Percentiles rank a stretch among this genome's conserved stretches.
These are phyloP conservation scores for Saksenaea vasiformis DNA, from an alignment of 371 early-diverging fungal species.

Conservation along the genomic window DNA sequence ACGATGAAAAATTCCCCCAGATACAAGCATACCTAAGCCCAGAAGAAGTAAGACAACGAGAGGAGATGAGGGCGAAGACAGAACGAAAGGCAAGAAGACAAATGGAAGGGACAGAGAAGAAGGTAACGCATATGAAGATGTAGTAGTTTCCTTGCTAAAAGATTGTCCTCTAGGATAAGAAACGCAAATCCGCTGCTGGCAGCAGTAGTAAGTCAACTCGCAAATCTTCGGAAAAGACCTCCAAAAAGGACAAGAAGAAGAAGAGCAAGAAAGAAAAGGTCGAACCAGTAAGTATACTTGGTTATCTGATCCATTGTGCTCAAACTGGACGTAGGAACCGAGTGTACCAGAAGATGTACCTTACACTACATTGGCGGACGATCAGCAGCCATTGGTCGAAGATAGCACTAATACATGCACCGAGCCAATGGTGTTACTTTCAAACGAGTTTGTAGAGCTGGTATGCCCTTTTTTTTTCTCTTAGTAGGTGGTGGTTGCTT, in stretches of 20 bases:
- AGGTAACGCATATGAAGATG: constrained; percentile 27
- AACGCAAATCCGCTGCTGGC: constrained; percentile 9
- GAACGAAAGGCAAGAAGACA: constrained; percentile 44
- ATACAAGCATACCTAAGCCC: constrained; percentile 63
- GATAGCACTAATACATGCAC: neutral
- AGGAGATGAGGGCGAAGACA: constrained; percentile 51
- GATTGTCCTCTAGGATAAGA: neutral
- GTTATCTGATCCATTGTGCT: neutral
- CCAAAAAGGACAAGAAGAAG: constrained; percentile 30
- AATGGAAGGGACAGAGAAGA: constrained; percentile 16
- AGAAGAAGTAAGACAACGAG: constrained; percentile 59
- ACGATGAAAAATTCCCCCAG: constrained; percentile 63
- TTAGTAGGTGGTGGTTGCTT: neutral
- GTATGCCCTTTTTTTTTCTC: neutral
- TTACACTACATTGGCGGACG: constrained; percentile 12
- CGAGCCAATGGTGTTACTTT: neutral
- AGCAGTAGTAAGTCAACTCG: constrained; percentile 7
- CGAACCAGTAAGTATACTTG: neutral
- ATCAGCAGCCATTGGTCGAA: constrained; percentile 18
- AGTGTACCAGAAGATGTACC: neutral
- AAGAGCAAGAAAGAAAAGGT: constrained; percentile 24
- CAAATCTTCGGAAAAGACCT: constrained; percentile 21
- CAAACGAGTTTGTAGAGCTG: neutral
- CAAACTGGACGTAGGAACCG: neutral
- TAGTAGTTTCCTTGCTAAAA: constrained; percentile 8